Evolutionary conservation across 1,284 basidiomycete genomes (phyloP), one percentile per base, ranked within the genome.

Genomic region (Sphagnurus paluster): DNA sequence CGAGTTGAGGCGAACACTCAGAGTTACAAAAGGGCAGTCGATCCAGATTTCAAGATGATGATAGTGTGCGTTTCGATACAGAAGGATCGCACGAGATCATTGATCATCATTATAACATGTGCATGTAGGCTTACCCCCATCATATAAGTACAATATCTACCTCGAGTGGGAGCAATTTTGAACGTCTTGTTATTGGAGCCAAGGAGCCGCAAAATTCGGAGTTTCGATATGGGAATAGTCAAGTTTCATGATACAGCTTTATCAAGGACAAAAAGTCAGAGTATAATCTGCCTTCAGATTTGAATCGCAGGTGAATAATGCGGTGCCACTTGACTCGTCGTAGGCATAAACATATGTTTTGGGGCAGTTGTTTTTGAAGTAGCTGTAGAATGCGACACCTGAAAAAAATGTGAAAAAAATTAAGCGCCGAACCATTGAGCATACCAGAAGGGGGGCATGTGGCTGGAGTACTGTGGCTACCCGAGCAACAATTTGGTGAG

Each of bases 261-360:
- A 21, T 69, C 50, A 70, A 49, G 77, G 76, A 60, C 77, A 80
- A 68, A 80, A 80, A 7, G 76, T 80, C 26, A 79, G 45, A 14
- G 75, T 79, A 54, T 79, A 81, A 53, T 77, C 70, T 1, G 77
- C 72, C 14, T 65, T 68, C 38, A 60, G 57, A 21, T 53, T 44
- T 10, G 72, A 65, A 34, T 65, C 52, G 58, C 80, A 81, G 2
- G 70, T 76, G 65, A 65, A 78, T 28, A 82, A 66, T 6, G 77
- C 77, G 14, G 75, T 75, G 1, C 68, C 70, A 53, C 68, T 74
- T 6, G 65, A 57, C 55, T 82, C 79, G 52, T 81, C 80, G 53
- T 67, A 82, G 4, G 79, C 75, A 53, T 80, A 82, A 1, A 71
- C 79, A 53, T 82, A 82, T 1, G 76, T 65, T 49, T 75, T 71